These are phyloP conservation scores for Aspergillus pseudotamarii DNA, from an alignment of 2,329 filamentous ascomycete species.

Conservation along the genomic window DNA sequence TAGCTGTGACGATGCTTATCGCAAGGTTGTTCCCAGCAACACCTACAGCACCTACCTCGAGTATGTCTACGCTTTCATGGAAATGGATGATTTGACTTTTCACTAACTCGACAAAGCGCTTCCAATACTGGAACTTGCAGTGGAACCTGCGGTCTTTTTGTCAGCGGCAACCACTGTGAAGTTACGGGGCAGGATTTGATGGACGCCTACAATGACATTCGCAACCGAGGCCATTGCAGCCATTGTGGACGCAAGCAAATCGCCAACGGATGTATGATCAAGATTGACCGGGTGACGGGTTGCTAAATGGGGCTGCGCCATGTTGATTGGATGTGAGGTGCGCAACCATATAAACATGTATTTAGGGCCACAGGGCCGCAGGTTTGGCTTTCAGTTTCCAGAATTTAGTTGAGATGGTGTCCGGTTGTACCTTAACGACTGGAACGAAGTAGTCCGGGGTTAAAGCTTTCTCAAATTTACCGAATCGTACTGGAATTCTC, in stretches of 20 bases:
- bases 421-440: no score
- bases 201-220: conserved; percentile 5
- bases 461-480: no score
- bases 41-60: conserved; percentile 4
- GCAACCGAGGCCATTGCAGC: neutral
- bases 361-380: conserved; percentile 1
- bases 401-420: neutral
- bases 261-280: conserved; percentile 1
- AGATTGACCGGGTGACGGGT: conserved; percentile 8
- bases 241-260: conserved; percentile 6
- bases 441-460: no score
- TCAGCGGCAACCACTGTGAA: neutral
- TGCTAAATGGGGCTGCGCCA: conserved; percentile 3
- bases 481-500: neutral
- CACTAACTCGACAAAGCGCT: neutral
- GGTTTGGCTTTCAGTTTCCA: neutral
- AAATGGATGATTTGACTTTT: neutral
- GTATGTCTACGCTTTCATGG: neutral
- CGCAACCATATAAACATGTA: neutral
- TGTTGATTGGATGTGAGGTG: neutral
- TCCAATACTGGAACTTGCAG: conserved; percentile 6
- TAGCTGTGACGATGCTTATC: conserved; percentile 5
- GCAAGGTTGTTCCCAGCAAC: conserved; percentile 7
- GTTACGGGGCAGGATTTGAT: conserved; percentile 2
- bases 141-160: conserved; percentile 9